Base-by-base conservation (phyloP, 202 grass and related monocot genomes). In the Dendrocalamus latiflorus region DNA sequence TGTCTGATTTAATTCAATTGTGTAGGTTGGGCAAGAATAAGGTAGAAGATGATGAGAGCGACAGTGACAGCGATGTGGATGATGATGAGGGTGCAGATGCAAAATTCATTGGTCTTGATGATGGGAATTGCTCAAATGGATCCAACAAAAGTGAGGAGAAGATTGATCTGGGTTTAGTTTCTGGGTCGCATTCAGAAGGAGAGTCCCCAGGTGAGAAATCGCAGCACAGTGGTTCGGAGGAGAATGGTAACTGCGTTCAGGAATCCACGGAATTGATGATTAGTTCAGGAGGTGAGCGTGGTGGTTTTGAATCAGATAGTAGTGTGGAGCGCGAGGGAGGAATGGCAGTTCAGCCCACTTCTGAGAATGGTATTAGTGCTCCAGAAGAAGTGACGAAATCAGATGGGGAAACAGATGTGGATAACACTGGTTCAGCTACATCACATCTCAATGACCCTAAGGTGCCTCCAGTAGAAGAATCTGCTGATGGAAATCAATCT, bases 1-100 rank as follows among this genome's bases (percentile, higher is more conserved):
- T 55, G 22, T n/a, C 74, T 83, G 36, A 68, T 76, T 82, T 77
- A 21, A 41, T 70, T 26, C 2, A 64, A 36, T 86, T 83, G 6
- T 87, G 38, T 81, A 99, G 96, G 96, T 55, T 99, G 88, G 96
- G 93, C 20, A 95, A 98, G 84, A 90, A 95, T n/a, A 99, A 92
- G 63, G 68, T 92, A 75, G 89, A 85, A 70, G 87, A 95, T 15
- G 91, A 81, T 77, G 92, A 91, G 62, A 90, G 86, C 10, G 93
- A 90, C 18, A 86, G 78, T 70, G 95, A 93, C 72, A 89, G 77
- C 63, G 89, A 91, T 67, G 62, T 88, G 48, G 89, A 95, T 71
- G 88, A 93, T 72, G 41, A 65, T 60, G 82, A 88, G 50, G 34
- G 34, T 4, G 24, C 70, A 59, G 89, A 88, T 54, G 47, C 80